Base-by-base conservation (phyloP, 2,329 filamentous ascomycete genomes). In the Setomelanomma holmii region DNA sequence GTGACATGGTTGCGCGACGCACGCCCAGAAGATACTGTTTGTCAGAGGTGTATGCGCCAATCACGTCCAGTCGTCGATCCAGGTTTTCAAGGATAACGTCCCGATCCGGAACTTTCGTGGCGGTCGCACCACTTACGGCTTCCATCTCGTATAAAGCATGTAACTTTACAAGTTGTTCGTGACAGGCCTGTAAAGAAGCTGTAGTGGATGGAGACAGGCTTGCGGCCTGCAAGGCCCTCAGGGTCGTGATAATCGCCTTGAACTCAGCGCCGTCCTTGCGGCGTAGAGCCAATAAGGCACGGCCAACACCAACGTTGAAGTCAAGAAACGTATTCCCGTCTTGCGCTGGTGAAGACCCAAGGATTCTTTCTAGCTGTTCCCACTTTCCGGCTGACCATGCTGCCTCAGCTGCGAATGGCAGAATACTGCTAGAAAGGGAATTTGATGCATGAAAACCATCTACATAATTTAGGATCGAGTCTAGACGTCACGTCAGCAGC, bases 21-120 rank as follows among this genome's bases (percentile, higher is more conserved):
- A 98, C 82, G 1, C 92, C 90, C 22, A 99, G 80, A 8, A 99
- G 77, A 69, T 96, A 98, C 70, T 97, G 93, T 72, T 99, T 99
- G 71, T 99, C 93, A 45, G 87, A 86, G 33, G 93, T 88, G 66
- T 95, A 96, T 1, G 92, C 90, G 0, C 96, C 95, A 2, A 99
- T 80, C 1, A 96, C 83, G 61, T 93, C 90, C n/a, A 99, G 78
- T n/a, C 95, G 87, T 40, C 89, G 86, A 55, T 89, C 83, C 4
- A 97, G 73, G 19, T 82, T 81, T 44, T 82, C 79, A 5, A 89
- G 71, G 5, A 76, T 53, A 5, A 47, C 51, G 36, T 70, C 63
- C 11, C 71, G 41, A 76, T 75, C 36, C 75, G 74, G 45, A 5
- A 39, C 21, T 1, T 40, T 76, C 70, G 45, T 80, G 65, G 55